A percentile compares a stretch with the other conserved stretches of the same genome.
phyloP scores from a whole-genome alignment of 2,329 filamentous ascomycete genomes.

The Neurospora crassa region DNA sequence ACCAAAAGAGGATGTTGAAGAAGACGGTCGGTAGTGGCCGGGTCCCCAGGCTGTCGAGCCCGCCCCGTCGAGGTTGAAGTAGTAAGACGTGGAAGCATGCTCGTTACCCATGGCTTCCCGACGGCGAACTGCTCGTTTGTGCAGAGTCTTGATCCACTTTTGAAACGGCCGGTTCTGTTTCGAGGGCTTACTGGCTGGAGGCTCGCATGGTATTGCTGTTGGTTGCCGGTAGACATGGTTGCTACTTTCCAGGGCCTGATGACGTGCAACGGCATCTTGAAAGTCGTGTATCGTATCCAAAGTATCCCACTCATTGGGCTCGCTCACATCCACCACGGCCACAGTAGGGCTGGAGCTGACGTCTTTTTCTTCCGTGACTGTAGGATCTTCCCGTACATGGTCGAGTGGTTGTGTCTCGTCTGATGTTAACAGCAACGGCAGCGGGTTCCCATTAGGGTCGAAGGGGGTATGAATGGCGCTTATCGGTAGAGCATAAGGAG shows the following conservation, averaged over 20 bases:
- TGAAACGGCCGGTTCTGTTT: slow-evolving; percentile 45
- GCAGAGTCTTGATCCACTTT: slow-evolving; percentile 64
- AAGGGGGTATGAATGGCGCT: background rate
- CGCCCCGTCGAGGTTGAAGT: slow-evolving; percentile 20
- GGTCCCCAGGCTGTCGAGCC: slow-evolving; percentile 14
- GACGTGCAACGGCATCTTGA: slow-evolving; percentile 6
- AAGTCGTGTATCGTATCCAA: slow-evolving; percentile 8
- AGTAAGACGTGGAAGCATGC: slow-evolving; percentile 24
- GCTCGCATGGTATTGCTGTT: background rate
- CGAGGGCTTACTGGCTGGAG: background rate
- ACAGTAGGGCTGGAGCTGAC: background rate
- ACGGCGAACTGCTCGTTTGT: slow-evolving; percentile 43
- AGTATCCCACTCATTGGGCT: slow-evolving; percentile 3
- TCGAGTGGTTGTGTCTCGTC: background rate
- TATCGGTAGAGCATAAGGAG: background rate
- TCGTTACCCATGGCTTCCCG: slow-evolving; percentile 19
- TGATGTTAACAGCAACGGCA: background rate
- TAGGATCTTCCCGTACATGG: background rate
- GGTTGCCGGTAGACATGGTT: slow-evolving; percentile 5
- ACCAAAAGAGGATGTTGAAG: slow-evolving; percentile 65
- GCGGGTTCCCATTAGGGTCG: background rate
- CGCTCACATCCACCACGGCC: background rate
- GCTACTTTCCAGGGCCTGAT: slow-evolving; percentile 11
- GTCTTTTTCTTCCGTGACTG: background rate
- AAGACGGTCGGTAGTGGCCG: slow-evolving; percentile 43